Percentiles rank a stretch among this genome's conserved stretches.
phyloP scores from a whole-genome alignment of 805 yeast species.

The Metschnikowia similis region DNA sequence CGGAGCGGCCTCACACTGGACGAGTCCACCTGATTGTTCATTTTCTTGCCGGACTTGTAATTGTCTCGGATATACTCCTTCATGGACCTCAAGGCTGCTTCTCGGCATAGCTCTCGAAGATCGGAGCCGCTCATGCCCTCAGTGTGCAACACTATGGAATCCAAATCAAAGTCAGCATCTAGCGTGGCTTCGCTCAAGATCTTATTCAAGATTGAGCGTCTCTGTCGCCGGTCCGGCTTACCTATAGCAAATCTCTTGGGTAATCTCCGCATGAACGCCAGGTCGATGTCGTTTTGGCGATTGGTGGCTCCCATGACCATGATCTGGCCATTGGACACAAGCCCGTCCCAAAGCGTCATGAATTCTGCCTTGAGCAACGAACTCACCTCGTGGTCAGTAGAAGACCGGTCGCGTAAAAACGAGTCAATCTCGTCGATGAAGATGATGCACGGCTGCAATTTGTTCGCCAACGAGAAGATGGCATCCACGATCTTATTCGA shows the following conservation, averaged over 20 bases:
- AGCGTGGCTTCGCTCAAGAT: conserved; percentile 62
- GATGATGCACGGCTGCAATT: conserved; percentile 89
- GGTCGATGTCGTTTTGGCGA: conserved; percentile 85
- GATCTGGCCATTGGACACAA: conserved; percentile 70
- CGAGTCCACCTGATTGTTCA: conserved; percentile 24
- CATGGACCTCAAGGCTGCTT: conserved; percentile 87
- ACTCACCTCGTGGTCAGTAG: conserved; percentile 91
- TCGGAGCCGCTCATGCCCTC: conserved; percentile 84
- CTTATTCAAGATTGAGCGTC: conserved; percentile 66
- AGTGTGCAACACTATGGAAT: conserved; percentile 57
- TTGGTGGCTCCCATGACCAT: conserved; percentile 94
- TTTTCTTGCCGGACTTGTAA: conserved; percentile 33
- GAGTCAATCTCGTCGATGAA: conserved; percentile 97
- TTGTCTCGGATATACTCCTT: conserved; percentile 74
- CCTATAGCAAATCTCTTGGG: conserved; percentile 83
- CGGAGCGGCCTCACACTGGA: conserved; percentile 57
- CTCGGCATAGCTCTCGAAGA: conserved; percentile 83
- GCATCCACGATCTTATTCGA: conserved; percentile 92
- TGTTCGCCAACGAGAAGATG: conserved; percentile 80
- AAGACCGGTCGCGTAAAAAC: conserved; percentile 78
- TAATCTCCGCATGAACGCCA: conserved; percentile 87
- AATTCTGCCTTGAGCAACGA: conserved; percentile 93
- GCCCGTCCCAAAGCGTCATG: conserved; percentile 97
- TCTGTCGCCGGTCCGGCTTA: conserved; percentile 64
- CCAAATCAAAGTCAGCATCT: conserved; percentile 57